Evolutionary conservation across 495 filamentous ascomycete genomes (phyloP).

Genomic region (Xylaria cubensis): DNA sequence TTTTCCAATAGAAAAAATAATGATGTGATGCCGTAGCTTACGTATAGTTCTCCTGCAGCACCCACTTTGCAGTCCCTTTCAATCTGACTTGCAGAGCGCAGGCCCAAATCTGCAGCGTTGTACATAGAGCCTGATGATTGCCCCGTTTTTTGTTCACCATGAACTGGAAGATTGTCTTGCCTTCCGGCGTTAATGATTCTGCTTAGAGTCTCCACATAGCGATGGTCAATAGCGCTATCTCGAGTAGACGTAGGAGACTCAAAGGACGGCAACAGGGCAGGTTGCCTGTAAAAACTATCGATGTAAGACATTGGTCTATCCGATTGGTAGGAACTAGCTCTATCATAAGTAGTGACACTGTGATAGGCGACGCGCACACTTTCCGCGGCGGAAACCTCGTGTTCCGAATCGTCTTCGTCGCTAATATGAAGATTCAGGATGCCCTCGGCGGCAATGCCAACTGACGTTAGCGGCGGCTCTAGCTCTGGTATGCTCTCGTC

Average conservation of each 20-base stretch:
- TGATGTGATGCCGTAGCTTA: neutral
- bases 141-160: neutral
- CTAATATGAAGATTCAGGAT: neutral
- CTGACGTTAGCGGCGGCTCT: neutral
- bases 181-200: constrained; percentile 19
- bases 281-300: neutral
- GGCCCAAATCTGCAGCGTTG: neutral
- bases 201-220: constrained; percentile 8
- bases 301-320: neutral
- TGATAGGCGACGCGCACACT: neutral
- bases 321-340: neutral
- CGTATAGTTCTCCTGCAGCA: constrained; percentile 29
- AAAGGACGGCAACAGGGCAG: neutral
- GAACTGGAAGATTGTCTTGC: neutral
- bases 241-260: neutral
- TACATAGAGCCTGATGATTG: no score
- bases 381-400: neutral
- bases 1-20: no score
- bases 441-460: no score
- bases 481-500: constrained; percentile 4
- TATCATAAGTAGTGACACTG: neutral
- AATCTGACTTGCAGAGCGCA: constrained; percentile 9
- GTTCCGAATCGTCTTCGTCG: constrained; percentile 11
- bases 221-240: neutral
- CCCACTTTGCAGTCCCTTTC: constrained; percentile 28